These are phyloP conservation scores for Xanthoconium purpureum DNA, from an alignment of 768 basidiomycete genomes.

Conservation along the genomic window DNA sequence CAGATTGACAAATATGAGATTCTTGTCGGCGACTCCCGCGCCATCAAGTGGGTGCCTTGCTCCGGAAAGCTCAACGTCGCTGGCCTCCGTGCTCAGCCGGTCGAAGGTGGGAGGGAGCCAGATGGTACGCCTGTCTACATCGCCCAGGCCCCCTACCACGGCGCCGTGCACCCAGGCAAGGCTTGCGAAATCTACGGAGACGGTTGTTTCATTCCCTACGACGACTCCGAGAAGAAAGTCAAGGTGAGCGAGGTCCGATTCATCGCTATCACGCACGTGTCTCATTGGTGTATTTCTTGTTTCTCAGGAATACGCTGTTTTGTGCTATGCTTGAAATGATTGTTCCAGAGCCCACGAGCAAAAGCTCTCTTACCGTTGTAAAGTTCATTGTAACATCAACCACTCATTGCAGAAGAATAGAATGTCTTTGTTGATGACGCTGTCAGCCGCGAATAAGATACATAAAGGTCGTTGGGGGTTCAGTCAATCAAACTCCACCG, in stretches of 20 bases:
- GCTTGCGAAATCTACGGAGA: slow-evolving; percentile 46
- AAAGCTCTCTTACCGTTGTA: neutral
- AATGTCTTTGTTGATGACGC: neutral
- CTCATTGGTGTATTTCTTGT: neutral
- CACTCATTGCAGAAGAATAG: slow-evolving; percentile 2
- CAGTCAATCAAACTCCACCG: neutral
- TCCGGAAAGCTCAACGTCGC: slow-evolving; percentile 45
- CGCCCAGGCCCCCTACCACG: slow-evolving; percentile 53
- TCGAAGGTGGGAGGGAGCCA: slow-evolving; percentile 66
- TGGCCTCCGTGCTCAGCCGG: slow-evolving; percentile 46
- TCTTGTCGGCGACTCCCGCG: slow-evolving; percentile 59
- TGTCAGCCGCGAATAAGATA: neutral
- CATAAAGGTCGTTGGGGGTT: neutral
- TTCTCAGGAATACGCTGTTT: slow-evolving; percentile 39
- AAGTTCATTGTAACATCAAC: slow-evolving; percentile 7
- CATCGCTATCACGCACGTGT: neutral
- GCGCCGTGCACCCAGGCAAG: slow-evolving; percentile 62
- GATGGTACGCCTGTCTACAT: slow-evolving; percentile 62
- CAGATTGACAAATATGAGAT: slow-evolving; percentile 65
- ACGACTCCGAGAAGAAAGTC: slow-evolving; percentile 48
- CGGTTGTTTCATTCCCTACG: slow-evolving; percentile 59
- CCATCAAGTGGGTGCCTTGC: slow-evolving; percentile 55
- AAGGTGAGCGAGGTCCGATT: slow-evolving; percentile 34
- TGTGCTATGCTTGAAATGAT: slow-evolving; percentile 34
- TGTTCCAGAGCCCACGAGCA: neutral